phyloP scores from a whole-genome alignment of 2,329 filamentous ascomycete species.

The Fusarium drepaniforme region DNA sequence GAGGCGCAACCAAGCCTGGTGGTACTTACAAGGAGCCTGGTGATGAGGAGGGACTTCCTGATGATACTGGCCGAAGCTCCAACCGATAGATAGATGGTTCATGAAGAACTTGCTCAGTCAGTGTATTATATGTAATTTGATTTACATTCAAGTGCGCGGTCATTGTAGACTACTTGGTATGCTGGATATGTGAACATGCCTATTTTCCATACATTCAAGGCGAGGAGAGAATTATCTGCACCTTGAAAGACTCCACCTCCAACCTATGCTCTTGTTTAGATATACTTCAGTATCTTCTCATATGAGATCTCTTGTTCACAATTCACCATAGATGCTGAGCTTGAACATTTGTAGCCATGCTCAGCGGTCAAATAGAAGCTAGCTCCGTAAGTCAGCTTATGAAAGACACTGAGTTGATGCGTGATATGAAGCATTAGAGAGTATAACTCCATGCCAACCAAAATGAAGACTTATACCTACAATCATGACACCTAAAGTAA shows the following conservation, averaged over 20 bases:
- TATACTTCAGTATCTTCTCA: background rate
- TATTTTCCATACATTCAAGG: background rate
- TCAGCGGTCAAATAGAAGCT: background rate
- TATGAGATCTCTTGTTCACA: background rate
- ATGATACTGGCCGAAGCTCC: slow-evolving; percentile 33
- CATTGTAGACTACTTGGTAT: no score
- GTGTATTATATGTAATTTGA: background rate
- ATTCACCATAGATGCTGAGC: background rate
- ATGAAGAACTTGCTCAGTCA: background rate
- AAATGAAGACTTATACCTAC: background rate
- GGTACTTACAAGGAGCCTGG: slow-evolving; percentile 36
- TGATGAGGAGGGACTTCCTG: slow-evolving; percentile 35
- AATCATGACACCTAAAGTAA: background rate
- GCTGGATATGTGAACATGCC: background rate
- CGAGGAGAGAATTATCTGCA: background rate
- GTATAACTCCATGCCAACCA: background rate
- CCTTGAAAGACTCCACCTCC: background rate
- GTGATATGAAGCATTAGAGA: background rate
- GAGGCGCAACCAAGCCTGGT: slow-evolving; percentile 28
- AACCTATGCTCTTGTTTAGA: background rate
- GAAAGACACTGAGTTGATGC: background rate
- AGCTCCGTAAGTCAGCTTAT: background rate
- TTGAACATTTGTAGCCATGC: background rate
- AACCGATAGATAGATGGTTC: background rate
- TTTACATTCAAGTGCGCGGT: background rate